Evolutionary conservation across 345 rosid genomes (phyloP).

Genomic region (Populus pruinosa): DNA sequence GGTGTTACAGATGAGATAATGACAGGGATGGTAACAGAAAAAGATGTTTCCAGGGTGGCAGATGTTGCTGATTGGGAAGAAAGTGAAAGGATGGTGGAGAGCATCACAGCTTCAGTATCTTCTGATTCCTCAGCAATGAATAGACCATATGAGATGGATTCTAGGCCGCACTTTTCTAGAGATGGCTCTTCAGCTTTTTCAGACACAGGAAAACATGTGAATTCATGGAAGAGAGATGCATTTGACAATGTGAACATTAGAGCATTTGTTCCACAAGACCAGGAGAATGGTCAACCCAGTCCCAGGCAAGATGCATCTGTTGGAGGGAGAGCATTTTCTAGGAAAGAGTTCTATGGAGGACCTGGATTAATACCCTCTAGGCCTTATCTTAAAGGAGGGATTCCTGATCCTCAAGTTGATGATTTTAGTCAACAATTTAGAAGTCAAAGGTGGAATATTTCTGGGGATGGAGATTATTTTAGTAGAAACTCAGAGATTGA

Average conservation of each 20-base stretch:
- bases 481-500: constrained; percentile 56
- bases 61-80: constrained; percentile 87
- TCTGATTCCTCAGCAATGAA: constrained; percentile 58
- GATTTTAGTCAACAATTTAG: constrained; percentile 40
- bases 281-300: constrained; percentile 50
- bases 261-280: constrained; percentile 42
- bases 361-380: constrained; percentile 47
- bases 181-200: constrained; percentile 50
- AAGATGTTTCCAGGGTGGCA: constrained; percentile 34
- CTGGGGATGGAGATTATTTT: constrained; percentile 63
- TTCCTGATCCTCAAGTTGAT: constrained; percentile 54
- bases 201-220: constrained; percentile 54
- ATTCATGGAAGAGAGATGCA: constrained; percentile 74
- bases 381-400: constrained; percentile 51
- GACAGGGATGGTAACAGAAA: constrained; percentile 43
- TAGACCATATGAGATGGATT: constrained; percentile 52
- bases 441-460: constrained; percentile 69
- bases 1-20: constrained; percentile 47
- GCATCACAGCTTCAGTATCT: constrained; percentile 70
- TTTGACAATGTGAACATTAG: constrained; percentile 59
- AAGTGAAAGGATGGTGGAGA: constrained; percentile 84
- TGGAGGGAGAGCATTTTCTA: constrained; percentile 45
- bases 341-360: constrained; percentile 62
- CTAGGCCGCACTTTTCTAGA: constrained; percentile 46
- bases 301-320: constrained; percentile 47